Base-by-base conservation (phyloP, 2,329 filamentous ascomycete genomes). In the Endoconidiophora polonica region DNA sequence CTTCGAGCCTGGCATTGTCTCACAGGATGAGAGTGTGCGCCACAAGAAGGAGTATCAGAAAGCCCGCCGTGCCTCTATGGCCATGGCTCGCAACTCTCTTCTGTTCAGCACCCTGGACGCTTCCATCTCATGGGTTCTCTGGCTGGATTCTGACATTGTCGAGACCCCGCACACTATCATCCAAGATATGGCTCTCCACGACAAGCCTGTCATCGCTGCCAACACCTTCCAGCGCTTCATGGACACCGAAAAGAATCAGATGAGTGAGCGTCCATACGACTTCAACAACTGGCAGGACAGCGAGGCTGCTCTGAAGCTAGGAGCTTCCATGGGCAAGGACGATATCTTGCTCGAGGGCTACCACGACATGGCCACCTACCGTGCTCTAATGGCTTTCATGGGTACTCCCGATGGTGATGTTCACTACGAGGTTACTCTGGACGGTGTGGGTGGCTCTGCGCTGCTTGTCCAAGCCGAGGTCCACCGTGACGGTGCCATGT, bases 241-340 rank as follows among this genome's bases (percentile, higher is more conserved):
- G 44, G 81, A 95, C 55, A 58, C 69, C 1, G 73, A 82, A 12
- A 80, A 75, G 47, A 81, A 82, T 59, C 72, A 77, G 56, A 76
- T 77, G 68, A 77, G 80, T 41, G 78, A 90, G 60, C 78, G 91
- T 3, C 79, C 88, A 0, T 98, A 98, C 63, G 91, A 98, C 67
- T 96, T 81, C 72, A 98, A 98, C 68, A 94, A 84, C 62, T 98
- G 91, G 91, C 79, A 90, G 59, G 91, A 98, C 62, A 94, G 85
- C 61, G 74, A 81, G 1, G 81, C 74, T 2, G 90, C 91, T 1
- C 74, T 81, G 60, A 73, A 83, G 36, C 68, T 98, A 55, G 88
- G 76, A 2, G 68, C 73, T 9, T 78, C 78, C 59, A 88, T 98
- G 87, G 85, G 79, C 0, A 81, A 81, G 0, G 90, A 98, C 58